Conservation (phyloP, 164 flowering plant genomes). For the Aristolochia californica region DNA sequence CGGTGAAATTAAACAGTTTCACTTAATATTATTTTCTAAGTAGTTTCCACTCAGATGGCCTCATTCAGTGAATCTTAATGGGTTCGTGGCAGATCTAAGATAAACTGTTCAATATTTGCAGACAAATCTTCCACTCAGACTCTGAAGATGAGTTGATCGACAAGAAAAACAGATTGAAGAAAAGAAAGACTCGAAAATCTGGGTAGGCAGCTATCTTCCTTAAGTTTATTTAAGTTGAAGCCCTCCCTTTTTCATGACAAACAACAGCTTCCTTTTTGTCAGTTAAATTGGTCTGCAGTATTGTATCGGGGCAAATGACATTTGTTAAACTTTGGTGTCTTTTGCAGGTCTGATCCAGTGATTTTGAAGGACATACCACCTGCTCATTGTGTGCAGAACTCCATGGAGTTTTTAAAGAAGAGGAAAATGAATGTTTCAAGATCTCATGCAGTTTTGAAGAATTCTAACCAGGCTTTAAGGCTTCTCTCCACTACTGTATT, state of each 20-base stretch:
- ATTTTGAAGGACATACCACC: conserved; percentile 56
- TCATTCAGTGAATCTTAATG: neutral
- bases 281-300: neutral
- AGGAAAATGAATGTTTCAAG: conserved; percentile 65
- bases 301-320: neutral
- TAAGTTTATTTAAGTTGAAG: neutral
- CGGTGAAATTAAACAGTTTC: too few relatives aligned
- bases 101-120: conserved; percentile 18
- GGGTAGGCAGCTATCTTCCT: conserved; percentile 29
- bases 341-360: conserved; percentile 46
- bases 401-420: conserved; percentile 70
- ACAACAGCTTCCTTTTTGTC: neutral
- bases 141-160: conserved; percentile 52
- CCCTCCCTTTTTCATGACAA: neutral
- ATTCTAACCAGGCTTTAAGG: conserved; percentile 75
- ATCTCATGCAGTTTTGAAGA: conserved; percentile 63
- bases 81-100: neutral
- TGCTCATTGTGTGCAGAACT: conserved; percentile 50
- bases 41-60: neutral
- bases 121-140: conserved; percentile 62
- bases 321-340: conserved; percentile 4
- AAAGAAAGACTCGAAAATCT: conserved; percentile 33
- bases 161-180: conserved; percentile 26
- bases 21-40: too few relatives aligned
- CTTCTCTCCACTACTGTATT: conserved; percentile 48